Percentiles rank a stretch among this genome's conserved stretches.
Conservation (phyloP, 2,329 filamentous ascomycete genomes). For the Calonectria multiphialidica region DNA sequence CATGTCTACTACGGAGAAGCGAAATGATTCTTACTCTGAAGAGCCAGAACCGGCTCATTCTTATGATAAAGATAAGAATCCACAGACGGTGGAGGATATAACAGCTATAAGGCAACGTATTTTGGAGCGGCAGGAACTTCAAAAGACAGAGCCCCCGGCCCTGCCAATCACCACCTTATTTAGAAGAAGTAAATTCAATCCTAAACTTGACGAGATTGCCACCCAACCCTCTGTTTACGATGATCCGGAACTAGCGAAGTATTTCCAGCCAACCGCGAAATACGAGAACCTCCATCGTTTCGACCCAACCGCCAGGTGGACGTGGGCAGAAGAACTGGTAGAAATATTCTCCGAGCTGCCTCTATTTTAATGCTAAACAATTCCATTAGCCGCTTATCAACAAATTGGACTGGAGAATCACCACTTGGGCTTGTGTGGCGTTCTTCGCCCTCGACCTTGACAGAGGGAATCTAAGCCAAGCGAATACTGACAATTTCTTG, state of each 20-base stretch:
- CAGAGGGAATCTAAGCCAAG: slow-evolving; percentile 59
- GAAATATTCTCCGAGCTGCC: not conserved
- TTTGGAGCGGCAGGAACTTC: slow-evolving; percentile 27
- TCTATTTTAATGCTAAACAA: not conserved
- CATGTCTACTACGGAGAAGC: not conserved
- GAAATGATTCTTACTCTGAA: slow-evolving; percentile 11
- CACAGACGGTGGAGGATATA: slow-evolving; percentile 13
- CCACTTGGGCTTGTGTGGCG: slow-evolving; percentile 59
- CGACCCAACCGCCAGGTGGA: slow-evolving; percentile 58
- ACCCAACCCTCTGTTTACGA: slow-evolving; percentile 60
- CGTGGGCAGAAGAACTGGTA: slow-evolving; percentile 51
- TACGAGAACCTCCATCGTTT: slow-evolving; percentile 61
- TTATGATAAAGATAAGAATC: not conserved
- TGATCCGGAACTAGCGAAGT: slow-evolving; percentile 54
- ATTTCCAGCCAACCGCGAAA: slow-evolving; percentile 46
- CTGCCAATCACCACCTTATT: slow-evolving; percentile 25
- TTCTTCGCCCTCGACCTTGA: slow-evolving; percentile 59
- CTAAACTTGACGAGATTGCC: slow-evolving; percentile 41
- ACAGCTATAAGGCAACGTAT: slow-evolving; percentile 16
- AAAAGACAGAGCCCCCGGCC: slow-evolving; percentile 28
- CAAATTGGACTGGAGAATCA: slow-evolving; percentile 57
- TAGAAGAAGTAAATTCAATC: slow-evolving; percentile 17
- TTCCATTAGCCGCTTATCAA: slow-evolving; percentile 44
- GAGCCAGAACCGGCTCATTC: not conserved
- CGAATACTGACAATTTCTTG: slow-evolving; percentile 61